These are phyloP conservation scores for Proteromonas lacertae DNA, from an alignment of 352 stramenopile genomes.

Conservation along the genomic window DNA sequence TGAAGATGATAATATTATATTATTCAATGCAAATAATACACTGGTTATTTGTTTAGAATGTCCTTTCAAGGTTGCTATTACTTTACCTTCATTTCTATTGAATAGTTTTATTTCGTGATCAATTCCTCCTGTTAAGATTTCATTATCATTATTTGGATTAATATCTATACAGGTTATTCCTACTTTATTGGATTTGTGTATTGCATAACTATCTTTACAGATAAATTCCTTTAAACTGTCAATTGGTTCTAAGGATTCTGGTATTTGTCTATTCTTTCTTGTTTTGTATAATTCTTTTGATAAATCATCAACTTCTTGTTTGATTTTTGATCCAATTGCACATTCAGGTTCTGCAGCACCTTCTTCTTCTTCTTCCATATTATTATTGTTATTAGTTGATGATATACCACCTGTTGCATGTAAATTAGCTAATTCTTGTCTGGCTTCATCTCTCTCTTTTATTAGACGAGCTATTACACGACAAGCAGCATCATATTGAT, in stretches of 20 bases:
- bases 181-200: constrained; percentile 13
- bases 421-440: neutral
- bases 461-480: constrained; percentile 53
- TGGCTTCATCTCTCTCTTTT: constrained; percentile 10
- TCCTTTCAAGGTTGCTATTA: constrained; percentile 5
- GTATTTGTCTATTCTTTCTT: constrained; percentile 11
- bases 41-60: constrained; percentile 41
- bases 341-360: neutral
- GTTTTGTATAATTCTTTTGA: constrained; percentile 6
- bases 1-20: neutral
- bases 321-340: constrained; percentile 1
- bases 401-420: neutral
- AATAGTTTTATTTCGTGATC: constrained; percentile 39
- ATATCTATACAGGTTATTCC: constrained; percentile 12
- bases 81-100: constrained; percentile 17
- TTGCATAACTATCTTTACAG: constrained; percentile 6
- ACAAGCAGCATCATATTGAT: constrained; percentile 56
- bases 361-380: too few relatives aligned
- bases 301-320: constrained; percentile 4
- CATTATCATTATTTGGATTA: constrained; percentile 1
- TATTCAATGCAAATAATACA: neutral
- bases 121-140: constrained; percentile 27
- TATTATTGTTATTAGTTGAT: neutral
- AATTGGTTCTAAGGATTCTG: constrained; percentile 6
- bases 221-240: constrained; percentile 5